Evolutionary conservation across 2,329 filamentous ascomycete genomes (phyloP).

Genomic region (Paracorniculantispora psalliotae): DNA sequence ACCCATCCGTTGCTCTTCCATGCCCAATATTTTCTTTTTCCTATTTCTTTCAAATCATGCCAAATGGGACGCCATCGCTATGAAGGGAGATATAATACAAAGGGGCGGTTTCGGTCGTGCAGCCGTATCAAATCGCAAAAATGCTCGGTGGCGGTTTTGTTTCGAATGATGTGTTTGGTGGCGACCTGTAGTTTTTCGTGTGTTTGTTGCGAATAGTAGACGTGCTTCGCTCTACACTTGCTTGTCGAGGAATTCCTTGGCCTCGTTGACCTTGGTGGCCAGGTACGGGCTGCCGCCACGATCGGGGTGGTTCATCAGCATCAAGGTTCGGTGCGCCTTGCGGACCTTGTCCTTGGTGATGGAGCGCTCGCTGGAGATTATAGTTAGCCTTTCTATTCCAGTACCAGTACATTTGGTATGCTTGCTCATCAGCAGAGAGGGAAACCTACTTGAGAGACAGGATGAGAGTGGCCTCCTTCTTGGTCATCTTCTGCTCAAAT

Average conservation of each 20-base stretch:
- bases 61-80: conserved; percentile 41
- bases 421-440: background rate
- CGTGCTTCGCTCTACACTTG: conserved; percentile 25
- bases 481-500: conserved; percentile 94
- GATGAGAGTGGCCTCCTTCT: conserved; percentile 85
- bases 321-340: conserved; percentile 90
- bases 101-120: background rate
- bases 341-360: conserved; percentile 90
- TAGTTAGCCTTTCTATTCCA: background rate
- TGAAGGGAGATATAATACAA: conserved; percentile 37
- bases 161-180: background rate
- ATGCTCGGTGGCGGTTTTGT: background rate
- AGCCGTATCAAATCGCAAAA: background rate
- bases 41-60: conserved; percentile 25
- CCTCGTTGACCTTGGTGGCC: conserved; percentile 97
- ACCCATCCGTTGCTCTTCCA: background rate
- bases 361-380: conserved; percentile 66
- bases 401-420: background rate
- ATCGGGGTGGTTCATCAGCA: conserved; percentile 97
- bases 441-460: conserved; percentile 73
- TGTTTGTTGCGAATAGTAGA: too few relatives aligned
- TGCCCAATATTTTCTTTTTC: background rate
- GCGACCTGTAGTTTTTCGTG: background rate
- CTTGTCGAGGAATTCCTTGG: conserved; percentile 94
- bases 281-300: conserved; percentile 94